A percentile compares a stretch with the other conserved stretches of the same genome.
Conservation (phyloP, 2,329 filamentous ascomycete genomes). For the Magnaporthiopsis rhizophila region DNA sequence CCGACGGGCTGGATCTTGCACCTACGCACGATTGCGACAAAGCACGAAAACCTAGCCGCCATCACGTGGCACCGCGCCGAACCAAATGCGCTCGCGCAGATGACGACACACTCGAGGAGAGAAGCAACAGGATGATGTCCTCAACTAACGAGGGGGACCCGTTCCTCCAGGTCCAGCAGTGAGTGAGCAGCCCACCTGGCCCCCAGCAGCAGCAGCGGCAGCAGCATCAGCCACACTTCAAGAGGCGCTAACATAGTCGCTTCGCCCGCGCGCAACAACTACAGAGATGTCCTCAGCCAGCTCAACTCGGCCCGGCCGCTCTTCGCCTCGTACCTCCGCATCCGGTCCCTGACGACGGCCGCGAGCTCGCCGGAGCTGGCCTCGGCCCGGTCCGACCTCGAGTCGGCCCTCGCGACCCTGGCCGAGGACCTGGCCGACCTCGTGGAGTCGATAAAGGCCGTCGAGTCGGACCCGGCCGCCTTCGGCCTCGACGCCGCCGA, state of each 20-base stretch:
- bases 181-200: conserved; percentile 12
- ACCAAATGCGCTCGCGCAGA: not conserved
- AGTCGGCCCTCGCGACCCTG: conserved; percentile 56
- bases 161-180: conserved; percentile 67
- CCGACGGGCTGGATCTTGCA: not conserved
- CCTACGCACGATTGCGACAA: not conserved
- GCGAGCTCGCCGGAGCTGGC: conserved; percentile 76
- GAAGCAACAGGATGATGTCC: conserved; percentile 50
- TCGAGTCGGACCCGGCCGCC: conserved; percentile 78
- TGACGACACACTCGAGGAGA: conserved; percentile 2
- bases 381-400: conserved; percentile 64
- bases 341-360: conserved; percentile 73
- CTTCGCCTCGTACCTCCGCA: conserved; percentile 91
- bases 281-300: conserved; percentile 79
- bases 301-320: conserved; percentile 75
- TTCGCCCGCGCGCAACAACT: conserved; percentile 9
- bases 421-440: conserved; percentile 84
- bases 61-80: not conserved
- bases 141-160: conserved; percentile 60
- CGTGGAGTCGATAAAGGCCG: conserved; percentile 74
- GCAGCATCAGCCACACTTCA: not conserved
- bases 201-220: not conserved
- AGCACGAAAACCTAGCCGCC: not conserved
- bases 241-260: conserved; percentile 7
- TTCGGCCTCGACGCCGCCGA: conserved; percentile 83